Conservation (phyloP, 768 basidiomycete species). For the Rickenella mellea region DNA sequence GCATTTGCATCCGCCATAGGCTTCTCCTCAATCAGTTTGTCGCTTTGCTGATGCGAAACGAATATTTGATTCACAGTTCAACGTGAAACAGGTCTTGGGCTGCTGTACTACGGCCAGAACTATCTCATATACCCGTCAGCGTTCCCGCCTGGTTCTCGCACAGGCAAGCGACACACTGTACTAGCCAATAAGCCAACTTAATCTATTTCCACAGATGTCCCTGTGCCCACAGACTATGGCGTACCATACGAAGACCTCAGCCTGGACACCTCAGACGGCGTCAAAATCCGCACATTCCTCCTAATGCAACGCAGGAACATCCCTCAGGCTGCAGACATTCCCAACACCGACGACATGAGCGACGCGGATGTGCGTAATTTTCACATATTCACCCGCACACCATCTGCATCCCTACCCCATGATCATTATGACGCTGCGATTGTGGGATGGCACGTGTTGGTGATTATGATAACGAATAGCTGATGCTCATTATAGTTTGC, state of each 20-base stretch:
- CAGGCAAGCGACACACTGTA: constrained; percentile 29
- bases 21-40: constrained; percentile 23
- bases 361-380: constrained; percentile 49
- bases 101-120: constrained; percentile 82
- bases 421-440: neutral
- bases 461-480: no score
- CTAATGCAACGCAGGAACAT: constrained; percentile 54
- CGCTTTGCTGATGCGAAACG: constrained; percentile 4
- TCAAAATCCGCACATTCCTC: constrained; percentile 70
- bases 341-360: constrained; percentile 27
- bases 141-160: constrained; percentile 71
- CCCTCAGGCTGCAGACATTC: constrained; percentile 24
- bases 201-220: constrained; percentile 45
- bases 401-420: neutral
- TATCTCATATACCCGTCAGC: constrained; percentile 87
- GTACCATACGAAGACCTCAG: constrained; percentile 69
- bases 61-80: neutral
- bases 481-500: constrained; percentile 24
- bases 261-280: constrained; percentile 61
- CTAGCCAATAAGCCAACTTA: neutral
- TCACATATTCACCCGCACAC: constrained; percentile 1
- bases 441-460: no score
- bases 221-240: constrained; percentile 57
- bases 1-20: constrained; percentile 27
- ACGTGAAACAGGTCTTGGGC: constrained; percentile 43